phyloP scores from a whole-genome alignment of 2,329 filamentous ascomycete species.

The Paracamarosporium sp. region DNA sequence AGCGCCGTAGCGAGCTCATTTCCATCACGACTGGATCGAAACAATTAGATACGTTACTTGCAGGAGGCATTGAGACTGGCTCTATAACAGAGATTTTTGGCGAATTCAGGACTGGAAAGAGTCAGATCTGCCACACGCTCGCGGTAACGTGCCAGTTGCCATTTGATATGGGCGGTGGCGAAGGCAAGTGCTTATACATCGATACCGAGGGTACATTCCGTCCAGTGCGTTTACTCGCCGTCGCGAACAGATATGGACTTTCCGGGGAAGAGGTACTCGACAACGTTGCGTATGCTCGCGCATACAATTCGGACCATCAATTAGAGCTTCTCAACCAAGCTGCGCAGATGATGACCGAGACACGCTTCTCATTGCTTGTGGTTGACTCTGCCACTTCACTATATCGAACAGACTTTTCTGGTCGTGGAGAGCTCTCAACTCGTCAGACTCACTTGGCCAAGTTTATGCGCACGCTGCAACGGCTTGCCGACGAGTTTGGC shows the following conservation, averaged over 20 bases:
- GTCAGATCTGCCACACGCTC: slow-evolving; percentile 98
- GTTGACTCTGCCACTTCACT: slow-evolving; percentile 96
- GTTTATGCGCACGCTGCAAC: slow-evolving; percentile 84
- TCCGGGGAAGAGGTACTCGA: slow-evolving; percentile 97
- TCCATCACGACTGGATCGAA: slow-evolving; percentile 98
- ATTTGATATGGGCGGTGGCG: slow-evolving; percentile 98
- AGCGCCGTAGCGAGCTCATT: slow-evolving; percentile 93
- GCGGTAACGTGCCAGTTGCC: slow-evolving; percentile 97
- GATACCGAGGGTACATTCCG: slow-evolving; percentile 96
- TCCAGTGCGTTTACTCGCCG: slow-evolving; percentile 86
- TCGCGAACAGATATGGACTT: slow-evolving; percentile 92
- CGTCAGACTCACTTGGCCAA: slow-evolving; percentile 88
- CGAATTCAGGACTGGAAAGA: slow-evolving; percentile 97
- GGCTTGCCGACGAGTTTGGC: slow-evolving; percentile 81
- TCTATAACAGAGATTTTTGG: slow-evolving; percentile 98
- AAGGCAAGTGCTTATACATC: slow-evolving; percentile 98
- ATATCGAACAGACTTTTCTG: slow-evolving; percentile 95
- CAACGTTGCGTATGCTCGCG: slow-evolving; percentile 96
- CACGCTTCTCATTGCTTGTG: slow-evolving; percentile 91
- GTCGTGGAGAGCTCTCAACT: slow-evolving; percentile 95
- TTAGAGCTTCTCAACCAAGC: slow-evolving; percentile 94
- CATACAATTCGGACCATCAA: slow-evolving; percentile 98
- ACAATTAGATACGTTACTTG: slow-evolving; percentile 91
- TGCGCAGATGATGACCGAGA: slow-evolving; percentile 99
- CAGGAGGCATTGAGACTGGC: slow-evolving; percentile 93